Conservation (phyloP, 345 rosid species). For the Corymbia maculata region DNA sequence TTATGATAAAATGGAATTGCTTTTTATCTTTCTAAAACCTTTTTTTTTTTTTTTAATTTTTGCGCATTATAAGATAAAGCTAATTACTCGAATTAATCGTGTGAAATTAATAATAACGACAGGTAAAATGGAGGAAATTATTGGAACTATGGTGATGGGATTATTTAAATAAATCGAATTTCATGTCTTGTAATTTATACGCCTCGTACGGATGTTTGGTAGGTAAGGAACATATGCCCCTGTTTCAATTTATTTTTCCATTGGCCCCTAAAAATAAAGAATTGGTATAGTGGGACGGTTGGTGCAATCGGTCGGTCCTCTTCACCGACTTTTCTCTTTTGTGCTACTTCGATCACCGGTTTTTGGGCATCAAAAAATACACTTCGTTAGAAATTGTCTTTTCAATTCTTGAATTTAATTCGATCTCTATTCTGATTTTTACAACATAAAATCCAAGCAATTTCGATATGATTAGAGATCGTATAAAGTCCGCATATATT, state of each 20-base stretch:
- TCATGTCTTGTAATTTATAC: background rate
- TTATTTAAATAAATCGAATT: background rate
- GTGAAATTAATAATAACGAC: background rate
- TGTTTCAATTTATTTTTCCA: background rate
- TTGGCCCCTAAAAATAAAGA: background rate
- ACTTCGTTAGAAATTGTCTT: accelerated
- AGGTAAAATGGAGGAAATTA: background rate
- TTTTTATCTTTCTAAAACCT: background rate
- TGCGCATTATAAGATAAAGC: background rate
- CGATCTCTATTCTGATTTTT: background rate
- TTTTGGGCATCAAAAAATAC: accelerated
- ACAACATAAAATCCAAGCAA: background rate
- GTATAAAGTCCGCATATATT: background rate
- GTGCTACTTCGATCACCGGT: background rate
- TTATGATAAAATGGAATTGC: background rate
- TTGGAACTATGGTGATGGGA: background rate
- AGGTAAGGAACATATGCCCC: background rate
- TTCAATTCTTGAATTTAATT: background rate
- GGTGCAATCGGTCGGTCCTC: background rate
- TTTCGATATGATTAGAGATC: background rate
- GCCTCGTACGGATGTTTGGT: background rate
- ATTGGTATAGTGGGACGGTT: background rate
- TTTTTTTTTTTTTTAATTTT: too few species aligned
- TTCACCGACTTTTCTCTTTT: background rate
- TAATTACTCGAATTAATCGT: background rate